Evolutionary conservation across 108 stramenopile species (phyloP).

Genomic region (Fistulifera solaris): DNA sequence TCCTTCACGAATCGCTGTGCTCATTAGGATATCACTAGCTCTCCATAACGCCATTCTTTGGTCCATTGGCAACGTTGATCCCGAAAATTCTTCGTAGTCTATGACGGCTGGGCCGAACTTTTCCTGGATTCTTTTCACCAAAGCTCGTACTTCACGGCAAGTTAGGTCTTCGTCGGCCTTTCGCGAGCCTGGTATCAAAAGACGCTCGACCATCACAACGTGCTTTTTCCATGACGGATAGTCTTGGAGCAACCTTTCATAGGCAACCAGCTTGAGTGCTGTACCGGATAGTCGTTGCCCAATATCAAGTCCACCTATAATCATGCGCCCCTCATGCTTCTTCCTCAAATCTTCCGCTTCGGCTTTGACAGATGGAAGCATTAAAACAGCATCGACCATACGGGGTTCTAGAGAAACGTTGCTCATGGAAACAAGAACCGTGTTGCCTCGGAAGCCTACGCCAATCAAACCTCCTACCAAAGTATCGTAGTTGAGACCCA

Average conservation of each 20-base stretch:
- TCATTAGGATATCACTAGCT: conserved; percentile 79
- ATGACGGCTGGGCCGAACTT: conserved; percentile 79
- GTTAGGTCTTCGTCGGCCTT: conserved; percentile 83
- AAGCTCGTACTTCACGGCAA: conserved; percentile 49
- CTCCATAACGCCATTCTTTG: conserved; percentile 85
- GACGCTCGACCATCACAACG: conserved; percentile 92
- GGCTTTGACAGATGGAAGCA: conserved; percentile 50
- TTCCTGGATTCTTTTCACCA: conserved; percentile 73
- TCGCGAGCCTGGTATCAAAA: conserved; percentile 72
- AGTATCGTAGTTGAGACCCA: conserved; percentile 90
- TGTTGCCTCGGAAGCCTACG: conserved; percentile 80
- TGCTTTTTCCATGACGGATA: conserved; percentile 83
- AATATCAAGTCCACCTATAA: conserved; percentile 89
- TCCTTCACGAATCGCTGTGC: conserved; percentile 92
- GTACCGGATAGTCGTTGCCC: conserved; percentile 91
- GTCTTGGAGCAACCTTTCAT: conserved; percentile 87
- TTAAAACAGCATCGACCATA: conserved; percentile 58
- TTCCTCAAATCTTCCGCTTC: conserved; percentile 38
- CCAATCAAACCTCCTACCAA: conserved; percentile 92
- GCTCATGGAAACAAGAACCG: conserved; percentile 92
- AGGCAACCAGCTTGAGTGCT: conserved; percentile 91
- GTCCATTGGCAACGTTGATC: conserved; percentile 63
- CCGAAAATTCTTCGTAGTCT: conserved; percentile 83
- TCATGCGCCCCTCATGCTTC: conserved; percentile 64
- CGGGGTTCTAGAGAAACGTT: conserved; percentile 97